Percentiles rank a stretch among this genome's conserved stretches.
Conservation (phyloP, 2,329 filamentous ascomycete genomes). For the Neobulgaria alba region DNA sequence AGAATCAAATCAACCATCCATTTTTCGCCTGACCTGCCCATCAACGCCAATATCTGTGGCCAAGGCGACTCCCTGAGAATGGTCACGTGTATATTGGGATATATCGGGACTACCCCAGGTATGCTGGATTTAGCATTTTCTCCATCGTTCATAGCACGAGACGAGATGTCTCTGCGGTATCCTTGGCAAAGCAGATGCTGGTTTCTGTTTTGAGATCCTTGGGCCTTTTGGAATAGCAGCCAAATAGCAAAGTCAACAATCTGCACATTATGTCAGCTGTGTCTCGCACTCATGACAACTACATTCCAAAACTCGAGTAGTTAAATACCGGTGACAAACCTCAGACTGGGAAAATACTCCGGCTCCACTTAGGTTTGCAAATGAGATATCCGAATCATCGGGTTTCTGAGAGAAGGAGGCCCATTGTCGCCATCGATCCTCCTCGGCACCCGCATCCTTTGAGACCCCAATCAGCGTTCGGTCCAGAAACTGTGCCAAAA, state of each 20-base stretch:
- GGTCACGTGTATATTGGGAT: slow-evolving; percentile 62
- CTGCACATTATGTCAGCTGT: slow-evolving; percentile 34
- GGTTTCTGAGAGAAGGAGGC: slow-evolving; percentile 55
- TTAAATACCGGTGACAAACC: slow-evolving; percentile 35
- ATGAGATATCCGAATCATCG: slow-evolving; percentile 47
- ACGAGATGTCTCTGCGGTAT: slow-evolving; percentile 45
- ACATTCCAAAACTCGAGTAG: slow-evolving; percentile 1
- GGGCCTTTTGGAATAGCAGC: slow-evolving; percentile 59
- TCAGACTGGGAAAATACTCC: slow-evolving; percentile 52
- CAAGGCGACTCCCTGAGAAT: slow-evolving; percentile 63
- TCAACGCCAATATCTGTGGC: slow-evolving; percentile 62
- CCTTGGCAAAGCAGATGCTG: slow-evolving; percentile 79
- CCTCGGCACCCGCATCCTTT: slow-evolving; percentile 14
- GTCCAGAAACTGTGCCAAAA: slow-evolving; percentile 22
- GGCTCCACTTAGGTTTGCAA: slow-evolving; percentile 35
- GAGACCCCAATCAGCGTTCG: slow-evolving; percentile 26
- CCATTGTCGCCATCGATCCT: slow-evolving; percentile 46
- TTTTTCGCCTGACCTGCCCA: slow-evolving; percentile 67
- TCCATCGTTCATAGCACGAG: slow-evolving; percentile 14
- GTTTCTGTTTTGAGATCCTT: slow-evolving; percentile 41
- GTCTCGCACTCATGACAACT: slow-evolving; percentile 2
- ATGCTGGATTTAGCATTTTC: slow-evolving; percentile 38
- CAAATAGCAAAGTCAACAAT: slow-evolving; percentile 72
- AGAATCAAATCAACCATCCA: slow-evolving; percentile 72
- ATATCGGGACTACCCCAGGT: slow-evolving; percentile 54